A percentile compares a stretch with the other conserved stretches of the same genome.
These are phyloP conservation scores for Plasmodium coatneyi DNA, from an alignment of 169 alveolate species.

Conservation along the genomic window DNA sequence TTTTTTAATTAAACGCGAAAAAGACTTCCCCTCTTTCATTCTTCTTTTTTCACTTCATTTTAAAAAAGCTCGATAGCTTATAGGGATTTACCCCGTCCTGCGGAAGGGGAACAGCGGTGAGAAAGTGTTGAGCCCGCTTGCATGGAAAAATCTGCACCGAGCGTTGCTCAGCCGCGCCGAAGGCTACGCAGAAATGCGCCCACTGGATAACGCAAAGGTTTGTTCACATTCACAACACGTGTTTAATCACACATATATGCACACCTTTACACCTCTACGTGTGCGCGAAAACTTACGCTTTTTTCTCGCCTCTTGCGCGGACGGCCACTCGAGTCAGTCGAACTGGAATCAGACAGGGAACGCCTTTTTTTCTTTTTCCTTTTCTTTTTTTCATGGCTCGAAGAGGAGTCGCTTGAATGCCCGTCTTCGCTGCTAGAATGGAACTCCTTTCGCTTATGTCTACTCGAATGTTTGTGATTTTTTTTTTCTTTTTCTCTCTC, in stretches of 20 bases:
- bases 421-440: slow-evolving; percentile 32
- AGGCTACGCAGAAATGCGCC: background rate
- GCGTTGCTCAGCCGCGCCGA: background rate
- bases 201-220: background rate
- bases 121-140: background rate
- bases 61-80: slow-evolving; percentile 68
- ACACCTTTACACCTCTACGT: background rate
- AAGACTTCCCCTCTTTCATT: background rate
- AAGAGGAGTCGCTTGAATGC: background rate
- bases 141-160: background rate
- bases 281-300: slow-evolving; percentile 26
- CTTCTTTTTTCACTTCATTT: slow-evolving; percentile 53
- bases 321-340: slow-evolving; percentile 32
- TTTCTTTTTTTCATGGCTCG: slow-evolving; percentile 20
- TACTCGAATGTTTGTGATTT: background rate
- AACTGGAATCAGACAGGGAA: slow-evolving; percentile 11
- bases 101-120: slow-evolving; percentile 6
- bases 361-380: slow-evolving; percentile 9
- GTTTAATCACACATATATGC: background rate
- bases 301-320: slow-evolving; percentile 40
- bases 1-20: slow-evolving; percentile 34
- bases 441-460: background rate
- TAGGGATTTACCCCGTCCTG: slow-evolving; percentile 60
- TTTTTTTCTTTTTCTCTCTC: slow-evolving; percentile 25
- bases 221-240: background rate